phyloP scores from a whole-genome alignment of 345 rosid genomes.

The Kandelia obovata region DNA sequence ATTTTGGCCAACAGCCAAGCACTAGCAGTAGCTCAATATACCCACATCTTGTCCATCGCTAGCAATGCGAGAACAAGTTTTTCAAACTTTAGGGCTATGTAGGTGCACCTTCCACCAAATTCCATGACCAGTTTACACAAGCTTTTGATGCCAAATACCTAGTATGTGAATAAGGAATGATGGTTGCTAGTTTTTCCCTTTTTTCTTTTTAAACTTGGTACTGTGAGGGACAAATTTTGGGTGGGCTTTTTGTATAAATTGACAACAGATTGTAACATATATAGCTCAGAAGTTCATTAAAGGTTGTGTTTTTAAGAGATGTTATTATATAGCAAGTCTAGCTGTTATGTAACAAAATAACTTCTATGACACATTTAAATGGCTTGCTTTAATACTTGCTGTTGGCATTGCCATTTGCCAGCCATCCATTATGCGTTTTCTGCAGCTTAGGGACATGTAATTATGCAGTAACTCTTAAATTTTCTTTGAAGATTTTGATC shows the following conservation, averaged over 20 bases:
- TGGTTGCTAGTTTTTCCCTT: conserved; percentile 37
- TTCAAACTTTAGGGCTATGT: conserved; percentile 22
- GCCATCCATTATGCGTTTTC: too few species aligned
- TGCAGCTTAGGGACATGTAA: too few species aligned
- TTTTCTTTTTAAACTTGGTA: conserved; percentile 25
- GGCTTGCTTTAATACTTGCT: too few species aligned
- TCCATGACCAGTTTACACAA: conserved; percentile 17
- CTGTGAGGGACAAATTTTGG: conserved; percentile 35
- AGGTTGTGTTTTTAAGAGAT: conserved; percentile 22
- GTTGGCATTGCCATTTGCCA: too few species aligned
- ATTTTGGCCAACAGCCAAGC: conserved; percentile 55
- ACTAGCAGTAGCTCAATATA: conserved; percentile 55
- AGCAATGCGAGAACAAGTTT: conserved; percentile 19
- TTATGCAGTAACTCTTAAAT: too few species aligned
- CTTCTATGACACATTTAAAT: not conserved
- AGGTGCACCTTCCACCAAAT: conserved; percentile 27
- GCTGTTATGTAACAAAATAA: conserved; percentile 18
- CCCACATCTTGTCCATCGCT: conserved; percentile 42
- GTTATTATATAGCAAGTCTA: conserved; percentile 26
- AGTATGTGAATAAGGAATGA: conserved; percentile 43
- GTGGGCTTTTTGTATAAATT: conserved; percentile 46
- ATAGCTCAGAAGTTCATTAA: conserved; percentile 16
- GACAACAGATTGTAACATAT: conserved; percentile 38
- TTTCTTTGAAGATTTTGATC: too few species aligned
- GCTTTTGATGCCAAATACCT: conserved; percentile 26